A percentile compares a stretch with the other conserved stretches of the same genome.
Evolutionary conservation across 2,329 filamentous ascomycete genomes (phyloP).

Genomic region (Ramularia collo-cygni): DNA sequence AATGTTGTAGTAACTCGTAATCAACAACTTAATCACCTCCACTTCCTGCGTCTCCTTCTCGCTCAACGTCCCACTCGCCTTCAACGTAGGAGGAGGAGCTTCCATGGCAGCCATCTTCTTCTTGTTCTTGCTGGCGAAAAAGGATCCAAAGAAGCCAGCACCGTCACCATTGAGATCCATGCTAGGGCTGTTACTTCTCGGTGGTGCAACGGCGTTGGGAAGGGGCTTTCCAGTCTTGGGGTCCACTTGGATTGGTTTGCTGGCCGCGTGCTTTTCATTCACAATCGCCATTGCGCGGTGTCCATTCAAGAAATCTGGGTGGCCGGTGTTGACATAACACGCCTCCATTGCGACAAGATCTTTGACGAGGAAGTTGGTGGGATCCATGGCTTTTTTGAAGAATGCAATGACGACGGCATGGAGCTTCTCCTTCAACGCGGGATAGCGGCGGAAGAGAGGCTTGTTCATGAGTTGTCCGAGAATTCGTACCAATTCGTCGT

Average conservation of each 20-base stretch:
- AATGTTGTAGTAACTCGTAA: constrained; percentile 96
- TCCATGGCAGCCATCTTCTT: constrained; percentile 99
- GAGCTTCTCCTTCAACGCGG: constrained; percentile 93
- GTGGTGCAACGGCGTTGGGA: constrained; percentile 56
- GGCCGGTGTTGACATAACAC: constrained; percentile 96
- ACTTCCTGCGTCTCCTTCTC: constrained; percentile 95
- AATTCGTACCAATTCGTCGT: constrained; percentile 95
- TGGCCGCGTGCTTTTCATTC: constrained; percentile 76
- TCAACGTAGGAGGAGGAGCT: constrained; percentile 81
- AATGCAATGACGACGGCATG: constrained; percentile 86
- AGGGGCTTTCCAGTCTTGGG: constrained; percentile 98
- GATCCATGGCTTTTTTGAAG: constrained; percentile 98
- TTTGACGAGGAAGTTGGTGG: constrained; percentile 91
- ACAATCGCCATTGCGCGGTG: constrained; percentile 97
- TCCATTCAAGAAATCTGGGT: constrained; percentile 95
- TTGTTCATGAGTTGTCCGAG: constrained; percentile 84
- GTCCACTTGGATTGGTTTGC: constrained; percentile 88
- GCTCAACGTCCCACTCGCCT: constrained; percentile 86
- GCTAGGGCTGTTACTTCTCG: constrained; percentile 68
- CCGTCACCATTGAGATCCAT: constrained; percentile 50
- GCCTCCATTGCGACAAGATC: constrained; percentile 94
- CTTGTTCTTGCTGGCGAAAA: constrained; percentile 99
- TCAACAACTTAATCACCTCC: constrained; percentile 96
- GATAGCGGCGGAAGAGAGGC: constrained; percentile 85
- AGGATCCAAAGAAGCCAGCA: constrained; percentile 87